phyloP scores from a whole-genome alignment of 768 basidiomycete genomes.

The Panellus pusillus region DNA sequence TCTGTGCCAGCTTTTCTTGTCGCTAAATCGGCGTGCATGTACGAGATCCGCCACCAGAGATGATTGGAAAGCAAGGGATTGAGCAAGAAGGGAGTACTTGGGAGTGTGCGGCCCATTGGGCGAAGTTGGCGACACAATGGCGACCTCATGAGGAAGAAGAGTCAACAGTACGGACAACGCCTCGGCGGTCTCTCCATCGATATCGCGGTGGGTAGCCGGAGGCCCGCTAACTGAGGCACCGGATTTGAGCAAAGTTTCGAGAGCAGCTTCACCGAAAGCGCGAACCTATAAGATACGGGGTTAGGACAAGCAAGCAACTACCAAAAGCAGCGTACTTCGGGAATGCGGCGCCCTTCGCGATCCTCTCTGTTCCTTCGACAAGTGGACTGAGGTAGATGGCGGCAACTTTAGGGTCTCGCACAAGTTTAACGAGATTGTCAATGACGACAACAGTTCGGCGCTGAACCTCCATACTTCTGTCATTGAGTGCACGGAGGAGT shows the following conservation, averaged over 20 bases:
- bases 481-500: constrained; percentile 86
- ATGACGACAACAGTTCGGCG: constrained; percentile 92
- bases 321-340: constrained; percentile 60
- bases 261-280: constrained; percentile 85
- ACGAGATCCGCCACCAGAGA: constrained; percentile 79
- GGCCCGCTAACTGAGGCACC: constrained; percentile 78
- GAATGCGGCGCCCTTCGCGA: constrained; percentile 89
- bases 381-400: constrained; percentile 85
- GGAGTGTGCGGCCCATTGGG: constrained; percentile 54
- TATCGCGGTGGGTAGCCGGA: constrained; percentile 69
- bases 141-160: constrained; percentile 53
- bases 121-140: constrained; percentile 38
- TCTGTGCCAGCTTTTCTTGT: constrained; percentile 61
- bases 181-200: constrained; percentile 60
- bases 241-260: constrained; percentile 76
- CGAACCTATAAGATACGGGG: constrained; percentile 57
- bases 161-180: constrained; percentile 58
- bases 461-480: constrained; percentile 95
- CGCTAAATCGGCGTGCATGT: constrained; percentile 52
- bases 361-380: constrained; percentile 88
- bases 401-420: constrained; percentile 86
- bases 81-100: constrained; percentile 57
- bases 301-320: constrained; percentile 1
- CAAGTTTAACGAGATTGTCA: constrained; percentile 96
- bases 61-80: constrained; percentile 70